phyloP scores from a whole-genome alignment of 2,329 filamentous ascomycete species.

The Cytospora chrysosperma region DNA sequence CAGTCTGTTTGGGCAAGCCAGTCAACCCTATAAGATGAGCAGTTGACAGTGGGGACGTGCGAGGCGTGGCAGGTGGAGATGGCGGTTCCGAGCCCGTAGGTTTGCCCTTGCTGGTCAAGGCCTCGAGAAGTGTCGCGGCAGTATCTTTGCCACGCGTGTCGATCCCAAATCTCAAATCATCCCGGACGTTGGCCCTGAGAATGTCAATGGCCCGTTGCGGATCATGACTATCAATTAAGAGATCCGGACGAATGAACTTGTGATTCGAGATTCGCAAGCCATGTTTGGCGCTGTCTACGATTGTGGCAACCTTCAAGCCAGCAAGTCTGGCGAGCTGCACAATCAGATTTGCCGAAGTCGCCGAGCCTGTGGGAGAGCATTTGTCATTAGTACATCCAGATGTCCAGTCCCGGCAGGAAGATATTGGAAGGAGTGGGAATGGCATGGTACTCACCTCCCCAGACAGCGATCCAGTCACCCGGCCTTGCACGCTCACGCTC shows the following conservation, averaged over 20 bases:
- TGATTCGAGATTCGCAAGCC: slow-evolving; percentile 55
- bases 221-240: slow-evolving; percentile 69
- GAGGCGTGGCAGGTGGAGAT: slow-evolving; percentile 41
- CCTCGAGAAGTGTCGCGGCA: slow-evolving; percentile 55
- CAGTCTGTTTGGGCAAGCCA: slow-evolving; percentile 60
- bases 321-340: slow-evolving; percentile 67
- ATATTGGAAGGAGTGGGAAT: neutral
- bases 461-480: slow-evolving; percentile 72
- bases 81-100: slow-evolving; percentile 29
- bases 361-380: slow-evolving; percentile 49
- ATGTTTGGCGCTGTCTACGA: slow-evolving; percentile 67
- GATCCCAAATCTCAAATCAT: slow-evolving; percentile 63
- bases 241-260: slow-evolving; percentile 49
- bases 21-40: slow-evolving; percentile 67
- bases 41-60: slow-evolving; percentile 29
- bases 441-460: slow-evolving; percentile 57
- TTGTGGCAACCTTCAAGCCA: slow-evolving; percentile 62
- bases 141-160: slow-evolving; percentile 68
- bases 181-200: slow-evolving; percentile 57
- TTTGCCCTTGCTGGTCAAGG: slow-evolving; percentile 39
- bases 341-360: slow-evolving; percentile 65
- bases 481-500: slow-evolving; percentile 51
- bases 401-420: neutral
- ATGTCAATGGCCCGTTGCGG: slow-evolving; percentile 64
- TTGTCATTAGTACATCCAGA: neutral